Conservation (phyloP, 768 basidiomycete genomes). For the Clathrus columnatus region DNA sequence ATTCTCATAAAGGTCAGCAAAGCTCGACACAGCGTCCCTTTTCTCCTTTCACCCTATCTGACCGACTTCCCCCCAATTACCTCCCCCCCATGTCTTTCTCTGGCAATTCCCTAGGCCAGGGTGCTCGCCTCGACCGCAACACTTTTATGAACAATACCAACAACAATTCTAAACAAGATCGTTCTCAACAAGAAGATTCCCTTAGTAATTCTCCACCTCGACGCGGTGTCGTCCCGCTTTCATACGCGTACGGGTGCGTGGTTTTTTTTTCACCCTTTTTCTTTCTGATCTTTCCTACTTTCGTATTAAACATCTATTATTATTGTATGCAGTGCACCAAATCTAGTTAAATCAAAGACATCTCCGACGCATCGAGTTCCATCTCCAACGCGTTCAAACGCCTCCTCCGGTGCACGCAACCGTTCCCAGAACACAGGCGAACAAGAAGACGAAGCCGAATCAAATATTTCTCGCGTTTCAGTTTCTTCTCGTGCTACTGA, state of each 20-base stretch:
- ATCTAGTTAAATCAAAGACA: constrained; percentile 5
- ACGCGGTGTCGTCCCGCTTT: constrained; percentile 36
- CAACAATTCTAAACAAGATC: constrained; percentile 28
- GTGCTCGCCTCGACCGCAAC: constrained; percentile 76
- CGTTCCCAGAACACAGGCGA: constrained; percentile 29
- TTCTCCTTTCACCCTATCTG: not conserved
- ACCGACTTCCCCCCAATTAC: not conserved
- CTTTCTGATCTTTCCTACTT: constrained; percentile 16
- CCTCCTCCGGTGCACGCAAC: constrained; percentile 26
- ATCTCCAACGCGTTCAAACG: constrained; percentile 12
- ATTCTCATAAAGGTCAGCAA: not conserved
- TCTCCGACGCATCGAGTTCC: constrained; percentile 6
- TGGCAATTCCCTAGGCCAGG: constrained; percentile 74
- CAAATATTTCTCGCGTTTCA: constrained; percentile 2
- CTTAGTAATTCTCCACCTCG: constrained; percentile 24
- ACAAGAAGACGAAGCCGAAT: constrained; percentile 34
- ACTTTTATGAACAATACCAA: constrained; percentile 53
- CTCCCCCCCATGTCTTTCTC: constrained; percentile 68
- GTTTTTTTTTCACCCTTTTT: constrained; percentile 16
- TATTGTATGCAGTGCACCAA: constrained; percentile 35
- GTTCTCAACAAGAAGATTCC: constrained; percentile 24
- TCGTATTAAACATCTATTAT: constrained; percentile 43
- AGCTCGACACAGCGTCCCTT: not conserved
- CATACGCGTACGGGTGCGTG: constrained; percentile 65
- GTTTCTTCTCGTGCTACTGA: constrained; percentile 4